Percentiles rank a stretch among this genome's conserved stretches.
Evolutionary conservation across 2,329 filamentous ascomycete species (phyloP).

Genomic region (Ascochyta rabiei): DNA sequence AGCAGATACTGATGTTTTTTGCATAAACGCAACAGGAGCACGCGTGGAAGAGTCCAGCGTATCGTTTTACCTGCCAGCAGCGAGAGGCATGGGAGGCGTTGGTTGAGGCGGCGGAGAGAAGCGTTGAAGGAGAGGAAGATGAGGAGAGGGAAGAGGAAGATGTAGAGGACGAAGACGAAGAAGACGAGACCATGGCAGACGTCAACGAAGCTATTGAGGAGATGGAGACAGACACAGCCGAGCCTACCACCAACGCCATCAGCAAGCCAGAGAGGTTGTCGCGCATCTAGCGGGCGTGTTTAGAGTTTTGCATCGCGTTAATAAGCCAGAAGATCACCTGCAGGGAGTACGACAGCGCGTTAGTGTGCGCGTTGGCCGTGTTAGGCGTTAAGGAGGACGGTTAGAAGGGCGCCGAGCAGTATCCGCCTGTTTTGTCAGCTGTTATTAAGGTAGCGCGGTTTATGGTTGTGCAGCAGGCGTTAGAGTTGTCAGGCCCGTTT

Average conservation of each 20-base stretch:
- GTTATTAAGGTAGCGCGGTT: conserved; percentile 21
- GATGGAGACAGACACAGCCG: neutral
- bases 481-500: conserved; percentile 13
- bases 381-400: conserved; percentile 24
- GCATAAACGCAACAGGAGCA: conserved; percentile 14
- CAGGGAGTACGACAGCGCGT: conserved; percentile 25
- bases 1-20: conserved; percentile 7
- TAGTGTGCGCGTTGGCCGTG: conserved; percentile 26
- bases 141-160: too few species aligned
- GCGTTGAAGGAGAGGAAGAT: too few species aligned
- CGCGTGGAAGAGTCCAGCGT: conserved; percentile 10
- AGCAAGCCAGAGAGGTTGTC: neutral
- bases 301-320: conserved; percentile 28
- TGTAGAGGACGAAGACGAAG: too few species aligned
- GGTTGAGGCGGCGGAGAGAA: conserved; percentile 5
- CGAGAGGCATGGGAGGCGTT: conserved; percentile 13
- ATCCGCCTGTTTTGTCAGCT: conserved; percentile 23
- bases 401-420: conserved; percentile 19
- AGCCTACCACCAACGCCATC: neutral
- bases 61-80: conserved; percentile 19
- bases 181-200: too few species aligned
- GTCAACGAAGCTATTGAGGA: too few species aligned
- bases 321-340: conserved; percentile 20
- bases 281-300: conserved; percentile 17
- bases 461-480: conserved; percentile 27